A percentile compares a stretch with the other conserved stretches of the same genome.
Evolutionary conservation across 108 stramenopile species (phyloP).

Genomic region (Skeletonema grethae): DNA sequence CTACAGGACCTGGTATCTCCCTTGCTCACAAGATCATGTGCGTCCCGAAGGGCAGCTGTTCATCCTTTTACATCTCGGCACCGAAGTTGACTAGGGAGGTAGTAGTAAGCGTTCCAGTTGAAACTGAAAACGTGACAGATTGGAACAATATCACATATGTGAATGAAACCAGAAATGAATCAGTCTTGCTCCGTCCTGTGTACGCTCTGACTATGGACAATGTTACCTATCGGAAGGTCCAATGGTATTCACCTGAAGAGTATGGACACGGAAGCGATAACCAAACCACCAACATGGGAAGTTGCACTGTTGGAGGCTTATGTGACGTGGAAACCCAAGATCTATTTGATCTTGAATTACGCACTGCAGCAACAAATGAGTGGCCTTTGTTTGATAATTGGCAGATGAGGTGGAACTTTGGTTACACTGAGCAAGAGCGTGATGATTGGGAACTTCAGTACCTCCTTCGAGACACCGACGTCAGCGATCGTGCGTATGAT

Average conservation of each 20-base stretch:
- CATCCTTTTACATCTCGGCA: neutral
- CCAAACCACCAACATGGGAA: conserved; percentile 3
- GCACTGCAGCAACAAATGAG: neutral
- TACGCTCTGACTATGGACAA: conserved; percentile 3
- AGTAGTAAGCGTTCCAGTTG: no score
- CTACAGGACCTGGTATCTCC: neutral
- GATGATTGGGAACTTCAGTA: no score
- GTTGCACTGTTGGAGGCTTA: neutral
- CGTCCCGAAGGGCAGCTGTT: neutral
- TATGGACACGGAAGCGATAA: neutral
- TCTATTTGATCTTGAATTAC: neutral
- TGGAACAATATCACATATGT: neutral
- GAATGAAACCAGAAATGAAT: neutral
- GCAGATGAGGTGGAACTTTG: neutral
- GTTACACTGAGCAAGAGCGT: no score
- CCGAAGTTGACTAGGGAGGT: no score
- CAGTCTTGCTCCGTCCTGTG: neutral
- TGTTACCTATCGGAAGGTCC: neutral
- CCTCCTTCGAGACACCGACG: neutral
- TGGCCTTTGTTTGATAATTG: neutral
- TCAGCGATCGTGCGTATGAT: neutral
- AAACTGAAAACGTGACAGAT: no score
- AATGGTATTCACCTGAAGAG: neutral
- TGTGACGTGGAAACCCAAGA: neutral
- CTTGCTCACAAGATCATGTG: conserved; percentile 1